Percentiles rank a stretch among this genome's conserved stretches.
Conservation (phyloP, 306 rosid genomes). For the Delonix regia region DNA sequence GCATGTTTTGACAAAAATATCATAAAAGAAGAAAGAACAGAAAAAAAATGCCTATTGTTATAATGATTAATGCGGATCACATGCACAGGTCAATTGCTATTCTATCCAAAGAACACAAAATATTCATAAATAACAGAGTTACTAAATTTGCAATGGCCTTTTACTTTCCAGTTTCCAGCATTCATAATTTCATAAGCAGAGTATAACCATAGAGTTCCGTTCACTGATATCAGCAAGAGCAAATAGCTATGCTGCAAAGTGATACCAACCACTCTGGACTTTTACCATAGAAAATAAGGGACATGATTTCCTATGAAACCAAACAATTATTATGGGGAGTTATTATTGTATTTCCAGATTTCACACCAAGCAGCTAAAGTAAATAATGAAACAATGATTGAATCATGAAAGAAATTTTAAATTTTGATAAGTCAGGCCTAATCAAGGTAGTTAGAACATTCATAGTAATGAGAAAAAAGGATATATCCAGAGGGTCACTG, state of each 20-base stretch:
- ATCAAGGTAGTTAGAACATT: constrained; percentile 17
- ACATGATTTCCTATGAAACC: constrained; percentile 1
- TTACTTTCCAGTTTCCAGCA: background rate
- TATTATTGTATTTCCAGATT: constrained; percentile 3
- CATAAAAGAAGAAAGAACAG: background rate
- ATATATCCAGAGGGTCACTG: constrained; percentile 9
- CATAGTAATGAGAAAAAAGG: background rate
- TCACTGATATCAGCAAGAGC: constrained; percentile 5
- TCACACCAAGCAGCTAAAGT: constrained; percentile 6
- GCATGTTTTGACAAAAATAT: background rate
- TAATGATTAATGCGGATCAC: background rate
- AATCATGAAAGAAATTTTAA: constrained; percentile 7
- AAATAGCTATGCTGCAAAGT: constrained; percentile 5
- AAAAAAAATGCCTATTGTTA: background rate
- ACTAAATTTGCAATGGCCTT: background rate
- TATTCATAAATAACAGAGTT: background rate
- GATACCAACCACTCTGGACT: background rate
- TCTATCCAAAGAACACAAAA: background rate
- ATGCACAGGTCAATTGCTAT: background rate
- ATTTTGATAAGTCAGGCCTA: background rate
- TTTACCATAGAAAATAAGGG: background rate
- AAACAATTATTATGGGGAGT: background rate
- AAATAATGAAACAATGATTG: constrained; percentile 15
- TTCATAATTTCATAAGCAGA: background rate
- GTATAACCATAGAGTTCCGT: background rate